phyloP scores from a whole-genome alignment of 2,329 filamentous ascomycete genomes.

The Claviceps spartinae region DNA sequence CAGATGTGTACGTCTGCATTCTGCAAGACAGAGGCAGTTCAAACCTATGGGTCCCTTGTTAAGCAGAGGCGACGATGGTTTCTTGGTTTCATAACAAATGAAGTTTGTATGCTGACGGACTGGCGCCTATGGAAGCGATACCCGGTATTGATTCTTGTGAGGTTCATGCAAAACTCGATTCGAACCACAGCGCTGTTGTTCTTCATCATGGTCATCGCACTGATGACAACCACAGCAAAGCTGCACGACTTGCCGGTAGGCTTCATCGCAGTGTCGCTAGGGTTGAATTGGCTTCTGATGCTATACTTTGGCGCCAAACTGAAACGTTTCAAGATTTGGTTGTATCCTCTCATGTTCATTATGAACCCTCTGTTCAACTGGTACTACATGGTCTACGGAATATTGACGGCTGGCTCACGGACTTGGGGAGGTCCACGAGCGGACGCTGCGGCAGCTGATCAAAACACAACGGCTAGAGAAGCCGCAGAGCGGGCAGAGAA shows the following conservation, averaged over 20 bases:
- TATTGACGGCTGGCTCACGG: slow-evolving; percentile 84
- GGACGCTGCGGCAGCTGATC: slow-evolving; percentile 71
- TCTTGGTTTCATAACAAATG: slow-evolving; percentile 92
- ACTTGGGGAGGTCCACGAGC: slow-evolving; percentile 93
- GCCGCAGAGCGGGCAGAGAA: slow-evolving; percentile 72
- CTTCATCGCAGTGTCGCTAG: slow-evolving; percentile 85
- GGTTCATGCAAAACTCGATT: slow-evolving; percentile 94
- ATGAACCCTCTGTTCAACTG: slow-evolving; percentile 96
- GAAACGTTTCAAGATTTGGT: slow-evolving; percentile 80
- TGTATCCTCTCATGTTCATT: slow-evolving; percentile 92
- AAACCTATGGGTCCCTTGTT: slow-evolving; percentile 70
- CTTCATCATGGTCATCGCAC: slow-evolving; percentile 80
- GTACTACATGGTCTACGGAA: slow-evolving; percentile 95
- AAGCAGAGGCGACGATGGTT: slow-evolving; percentile 97
- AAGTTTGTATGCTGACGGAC: slow-evolving; percentile 96
- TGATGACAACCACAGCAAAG: slow-evolving; percentile 71
- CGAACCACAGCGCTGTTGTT: slow-evolving; percentile 87
- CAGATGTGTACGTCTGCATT: slow-evolving; percentile 96
- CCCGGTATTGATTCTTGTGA: slow-evolving; percentile 69
- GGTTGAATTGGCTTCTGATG: slow-evolving; percentile 91
- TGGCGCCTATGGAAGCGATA: slow-evolving; percentile 84
- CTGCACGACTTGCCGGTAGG: slow-evolving; percentile 73
- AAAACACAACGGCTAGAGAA: slow-evolving; percentile 61
- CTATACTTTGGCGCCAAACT: slow-evolving; percentile 85
- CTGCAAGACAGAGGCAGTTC: slow-evolving; percentile 95